Base-by-base conservation (phyloP, 2,329 filamentous ascomycete genomes). In the Monilinia vaccinii-corymbosi region DNA sequence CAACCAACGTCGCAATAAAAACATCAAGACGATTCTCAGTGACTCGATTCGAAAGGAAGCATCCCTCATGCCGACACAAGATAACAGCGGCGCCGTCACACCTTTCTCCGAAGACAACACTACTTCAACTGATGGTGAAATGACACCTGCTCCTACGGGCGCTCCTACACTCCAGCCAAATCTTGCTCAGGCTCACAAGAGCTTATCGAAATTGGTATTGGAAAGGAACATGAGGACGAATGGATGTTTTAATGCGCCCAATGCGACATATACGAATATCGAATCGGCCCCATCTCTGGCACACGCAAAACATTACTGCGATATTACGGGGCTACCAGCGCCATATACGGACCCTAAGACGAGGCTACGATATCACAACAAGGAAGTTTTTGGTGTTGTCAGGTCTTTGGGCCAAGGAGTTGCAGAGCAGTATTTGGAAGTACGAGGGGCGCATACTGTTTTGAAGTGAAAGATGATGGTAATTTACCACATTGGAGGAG, bases 261-360 rank as follows among this genome's bases (percentile, higher is more conserved):
- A 81, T 36, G 88, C 88, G 36, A 97, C 94, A 1, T 99, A 97
- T 74, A 96, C 91, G 8, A 97, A 97, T 71, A 95, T 99, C 64
- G 94, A 97, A 74, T 91, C 90, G 51, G 93, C 94, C 3, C 94
- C 94, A 44, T 94, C 89, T 61, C 78, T 97, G 68, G 87, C 87
- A 55, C 88, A 91, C 66, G 83, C 89, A 71, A 91, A 87, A 74
- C 89, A 88, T 69, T 99, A 97, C 75, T 99, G 94, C 77, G 95
- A 99, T 74, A 83, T 99, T 68, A 99, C 94, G 1, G 95, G 94
- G 1, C 76, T 99, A 65, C 84, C 90, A n/a, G 90, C 91, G 34
- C 87, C 88, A 7, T 99, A 99, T 72, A 84, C 89, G 36, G 94
- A 99, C 72, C 95, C 94, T 3, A 99, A 99, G 81, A 96, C 92